These are phyloP conservation scores for Cronartium quercuum DNA, from an alignment of 1,284 basidiomycete species.

Conservation along the genomic window DNA sequence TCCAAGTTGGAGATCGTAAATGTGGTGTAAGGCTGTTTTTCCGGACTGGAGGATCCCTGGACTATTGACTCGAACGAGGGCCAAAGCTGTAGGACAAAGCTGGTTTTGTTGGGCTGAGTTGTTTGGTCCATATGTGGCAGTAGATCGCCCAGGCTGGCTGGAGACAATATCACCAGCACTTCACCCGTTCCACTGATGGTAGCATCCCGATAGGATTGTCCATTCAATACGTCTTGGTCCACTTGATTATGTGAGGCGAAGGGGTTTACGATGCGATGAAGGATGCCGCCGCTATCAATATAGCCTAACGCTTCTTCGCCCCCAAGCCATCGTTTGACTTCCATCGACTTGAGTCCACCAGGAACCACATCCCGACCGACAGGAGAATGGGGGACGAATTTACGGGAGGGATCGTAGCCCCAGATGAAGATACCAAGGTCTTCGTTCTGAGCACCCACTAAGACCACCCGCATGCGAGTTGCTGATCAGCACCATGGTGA, in stretches of 20 bases:
- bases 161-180: neutral
- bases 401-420: neutral
- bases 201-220: conserved; percentile 12
- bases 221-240: too few relatives aligned
- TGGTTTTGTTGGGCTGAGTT: neutral
- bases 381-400: neutral
- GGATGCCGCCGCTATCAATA: conserved; percentile 11
- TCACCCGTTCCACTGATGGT: conserved; percentile 16
- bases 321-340: conserved; percentile 31
- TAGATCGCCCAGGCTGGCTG: neutral
- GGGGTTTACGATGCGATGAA: conserved; percentile 4
- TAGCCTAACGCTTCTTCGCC: conserved; percentile 15
- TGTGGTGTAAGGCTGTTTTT: neutral
- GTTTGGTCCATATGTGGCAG: neutral
- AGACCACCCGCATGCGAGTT: neutral
- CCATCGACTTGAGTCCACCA: neutral
- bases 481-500: neutral
- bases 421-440: neutral
- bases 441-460: neutral
- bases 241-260: neutral
- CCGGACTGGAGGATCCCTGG: neutral
- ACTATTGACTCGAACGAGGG: conserved; percentile 17
- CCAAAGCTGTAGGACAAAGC: conserved; percentile 12
- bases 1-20: neutral
- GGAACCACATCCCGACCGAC: neutral